These are phyloP conservation scores for Metschnikowia henanensis DNA, from an alignment of 805 yeast species.

Conservation along the genomic window DNA sequence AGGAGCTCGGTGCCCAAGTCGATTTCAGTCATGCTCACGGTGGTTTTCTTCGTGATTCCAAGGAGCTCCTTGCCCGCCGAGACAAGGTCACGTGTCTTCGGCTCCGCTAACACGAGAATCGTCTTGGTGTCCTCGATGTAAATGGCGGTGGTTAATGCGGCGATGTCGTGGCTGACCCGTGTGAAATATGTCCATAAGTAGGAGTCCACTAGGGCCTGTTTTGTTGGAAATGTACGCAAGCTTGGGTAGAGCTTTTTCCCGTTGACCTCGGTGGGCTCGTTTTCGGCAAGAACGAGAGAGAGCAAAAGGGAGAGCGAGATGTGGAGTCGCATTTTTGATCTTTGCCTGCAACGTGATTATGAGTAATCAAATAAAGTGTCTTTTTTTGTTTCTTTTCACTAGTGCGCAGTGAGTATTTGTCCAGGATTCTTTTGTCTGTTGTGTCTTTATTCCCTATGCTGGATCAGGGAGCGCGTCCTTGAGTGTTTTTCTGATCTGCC, in stretches of 20 bases:
- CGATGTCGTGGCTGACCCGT: neutral
- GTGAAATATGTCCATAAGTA: constrained; percentile 13
- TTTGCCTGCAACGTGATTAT: too few relatives aligned
- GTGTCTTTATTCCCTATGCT: too few relatives aligned
- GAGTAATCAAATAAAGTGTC: too few relatives aligned
- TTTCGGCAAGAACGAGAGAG: neutral
- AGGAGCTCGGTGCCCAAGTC: constrained; percentile 13
- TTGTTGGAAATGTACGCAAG: constrained; percentile 8
- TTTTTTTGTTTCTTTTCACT: too few relatives aligned
- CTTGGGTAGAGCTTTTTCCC: constrained; percentile 10
- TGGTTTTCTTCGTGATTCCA: neutral
- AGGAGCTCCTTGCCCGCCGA: constrained; percentile 7
- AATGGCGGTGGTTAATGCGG: constrained; percentile 6
- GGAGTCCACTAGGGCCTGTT: constrained; percentile 11
- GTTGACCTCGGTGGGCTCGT: neutral
- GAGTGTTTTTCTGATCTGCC: constrained; percentile 13
- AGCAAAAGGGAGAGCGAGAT: neutral
- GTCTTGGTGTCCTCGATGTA: constrained; percentile 13
- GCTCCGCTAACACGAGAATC: constrained; percentile 8
- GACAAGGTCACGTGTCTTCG: constrained; percentile 2
- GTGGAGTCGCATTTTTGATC: neutral
- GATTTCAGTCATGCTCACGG: constrained; percentile 11
- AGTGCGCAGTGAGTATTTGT: too few relatives aligned
- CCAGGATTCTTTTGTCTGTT: too few relatives aligned
- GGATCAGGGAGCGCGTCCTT: constrained; percentile 1